Evolutionary conservation across 331 rosid genomes (phyloP).

Genomic region (Malus hybrid): DNA sequence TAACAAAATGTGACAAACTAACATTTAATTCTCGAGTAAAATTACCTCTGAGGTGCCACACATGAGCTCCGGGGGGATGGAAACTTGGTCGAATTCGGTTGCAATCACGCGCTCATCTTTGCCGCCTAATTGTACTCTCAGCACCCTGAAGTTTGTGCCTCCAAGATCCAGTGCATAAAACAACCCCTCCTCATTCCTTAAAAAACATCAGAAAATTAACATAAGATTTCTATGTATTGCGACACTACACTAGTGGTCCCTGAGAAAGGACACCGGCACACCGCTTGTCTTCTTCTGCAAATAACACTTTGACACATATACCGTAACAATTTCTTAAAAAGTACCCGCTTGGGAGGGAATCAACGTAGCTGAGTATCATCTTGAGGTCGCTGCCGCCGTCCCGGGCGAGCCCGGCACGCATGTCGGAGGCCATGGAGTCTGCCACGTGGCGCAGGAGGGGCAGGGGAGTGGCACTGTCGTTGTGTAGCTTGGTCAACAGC

Average conservation of each 20-base stretch:
- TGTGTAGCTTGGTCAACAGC: constrained; percentile 45
- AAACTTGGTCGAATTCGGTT: constrained; percentile 67
- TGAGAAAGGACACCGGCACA: not conserved
- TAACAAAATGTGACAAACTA: not conserved
- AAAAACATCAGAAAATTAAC: not conserved
- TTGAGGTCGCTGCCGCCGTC: constrained; percentile 58
- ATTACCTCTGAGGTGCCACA: constrained; percentile 58
- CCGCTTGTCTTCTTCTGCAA: too few relatives aligned
- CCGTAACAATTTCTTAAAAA: not conserved
- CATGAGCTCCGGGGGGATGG: constrained; percentile 79
- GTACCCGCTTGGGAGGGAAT: constrained; percentile 77
- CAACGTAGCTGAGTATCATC: constrained; percentile 80
- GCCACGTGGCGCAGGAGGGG: constrained; percentile 69
- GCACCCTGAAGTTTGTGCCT: constrained; percentile 82
- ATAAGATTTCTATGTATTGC: too few relatives aligned
- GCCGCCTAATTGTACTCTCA: constrained; percentile 85
- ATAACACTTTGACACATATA: too few relatives aligned
- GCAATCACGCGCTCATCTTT: constrained; percentile 63
- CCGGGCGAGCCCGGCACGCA: constrained; percentile 66
- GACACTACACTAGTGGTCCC: not conserved
- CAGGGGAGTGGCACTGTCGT: constrained; percentile 64
- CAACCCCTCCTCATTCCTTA: constrained; percentile 82
- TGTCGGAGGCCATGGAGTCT: constrained; percentile 50
- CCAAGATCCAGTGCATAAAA: constrained; percentile 95
- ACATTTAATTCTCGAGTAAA: not conserved